A percentile compares a stretch with the other conserved stretches of the same genome.
Conservation (phyloP, 163 green algal species). For the Volvox carteri region DNA sequence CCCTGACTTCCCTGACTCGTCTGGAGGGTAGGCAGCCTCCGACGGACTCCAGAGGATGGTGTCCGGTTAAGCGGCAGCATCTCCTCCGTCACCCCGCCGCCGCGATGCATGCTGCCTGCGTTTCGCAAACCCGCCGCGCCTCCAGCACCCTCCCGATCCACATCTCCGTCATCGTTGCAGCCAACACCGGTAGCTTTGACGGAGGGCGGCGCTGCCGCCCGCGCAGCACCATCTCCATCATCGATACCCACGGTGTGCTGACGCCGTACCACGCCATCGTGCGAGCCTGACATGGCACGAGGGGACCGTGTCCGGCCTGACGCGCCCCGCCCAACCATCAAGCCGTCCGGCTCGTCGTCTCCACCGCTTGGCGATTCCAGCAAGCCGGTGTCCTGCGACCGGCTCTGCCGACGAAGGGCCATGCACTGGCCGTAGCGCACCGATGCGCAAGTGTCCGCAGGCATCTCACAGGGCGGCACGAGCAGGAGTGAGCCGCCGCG, state of each 20-base stretch:
- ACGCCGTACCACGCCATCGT: constrained; percentile 7
- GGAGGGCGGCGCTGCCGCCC: background rate
- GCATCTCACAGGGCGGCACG: constrained; percentile 13
- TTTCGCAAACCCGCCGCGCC: background rate
- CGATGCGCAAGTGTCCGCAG: background rate
- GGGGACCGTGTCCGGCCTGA: background rate
- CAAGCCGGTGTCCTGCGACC: background rate
- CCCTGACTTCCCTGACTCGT: background rate
- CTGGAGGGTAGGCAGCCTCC: background rate
- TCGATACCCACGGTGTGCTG: too few relatives aligned
- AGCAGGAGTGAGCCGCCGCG: constrained; percentile 13
- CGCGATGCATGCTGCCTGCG: background rate
- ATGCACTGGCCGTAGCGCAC: constrained; percentile 2
- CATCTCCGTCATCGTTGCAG: background rate
- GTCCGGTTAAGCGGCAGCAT: constrained; percentile 34
- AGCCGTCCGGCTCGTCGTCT: background rate
- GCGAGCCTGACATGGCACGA: background rate
- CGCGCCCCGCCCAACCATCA: too few relatives aligned
- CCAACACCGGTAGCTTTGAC: background rate
- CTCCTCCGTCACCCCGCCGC: background rate
- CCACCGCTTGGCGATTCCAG: background rate
- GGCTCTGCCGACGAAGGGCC: background rate
- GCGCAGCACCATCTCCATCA: background rate
- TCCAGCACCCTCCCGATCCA: background rate
- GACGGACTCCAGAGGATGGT: background rate